Percentiles rank a stretch among this genome's conserved stretches.
Evolutionary conservation across 176 grass and related monocot species (phyloP).

Genomic region (Miscanthus lutarioriparius): DNA sequence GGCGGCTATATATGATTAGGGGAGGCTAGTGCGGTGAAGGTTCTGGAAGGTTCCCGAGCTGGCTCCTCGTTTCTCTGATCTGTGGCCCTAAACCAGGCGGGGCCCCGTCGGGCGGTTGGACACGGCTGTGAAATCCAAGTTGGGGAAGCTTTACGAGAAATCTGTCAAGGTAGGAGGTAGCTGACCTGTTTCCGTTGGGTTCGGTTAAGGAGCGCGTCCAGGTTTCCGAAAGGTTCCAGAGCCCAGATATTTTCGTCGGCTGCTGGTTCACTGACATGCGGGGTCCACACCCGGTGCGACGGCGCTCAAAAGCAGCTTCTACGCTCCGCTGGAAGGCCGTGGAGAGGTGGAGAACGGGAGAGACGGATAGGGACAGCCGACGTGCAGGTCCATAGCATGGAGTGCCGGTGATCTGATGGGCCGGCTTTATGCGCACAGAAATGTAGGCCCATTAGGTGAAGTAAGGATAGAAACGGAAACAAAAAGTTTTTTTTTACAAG

Average conservation of each 20-base stretch:
- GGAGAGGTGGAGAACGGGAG: background rate
- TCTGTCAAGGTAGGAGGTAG: background rate
- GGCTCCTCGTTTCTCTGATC: constrained; percentile 28
- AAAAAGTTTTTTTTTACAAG: no score
- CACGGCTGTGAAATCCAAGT: background rate
- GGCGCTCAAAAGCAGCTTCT: background rate
- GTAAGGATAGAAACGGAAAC: no score
- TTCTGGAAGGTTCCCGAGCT: constrained; percentile 41
- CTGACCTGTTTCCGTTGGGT: background rate
- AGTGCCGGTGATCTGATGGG: background rate
- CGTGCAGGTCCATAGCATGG: no score
- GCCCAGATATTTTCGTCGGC: constrained; percentile 24
- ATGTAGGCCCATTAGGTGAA: background rate
- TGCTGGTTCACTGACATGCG: background rate
- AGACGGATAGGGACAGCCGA: background rate
- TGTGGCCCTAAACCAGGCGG: background rate
- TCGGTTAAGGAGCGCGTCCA: background rate
- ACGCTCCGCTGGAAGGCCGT: background rate
- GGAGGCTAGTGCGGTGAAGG: background rate
- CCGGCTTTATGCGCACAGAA: background rate
- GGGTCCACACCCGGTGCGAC: background rate
- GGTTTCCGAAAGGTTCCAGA: constrained; percentile 34
- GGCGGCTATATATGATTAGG: background rate
- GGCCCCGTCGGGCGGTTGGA: background rate
- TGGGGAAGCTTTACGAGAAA: background rate